Base-by-base conservation (phyloP, 129 eudicot species). In the Flaveria robusta region DNA sequence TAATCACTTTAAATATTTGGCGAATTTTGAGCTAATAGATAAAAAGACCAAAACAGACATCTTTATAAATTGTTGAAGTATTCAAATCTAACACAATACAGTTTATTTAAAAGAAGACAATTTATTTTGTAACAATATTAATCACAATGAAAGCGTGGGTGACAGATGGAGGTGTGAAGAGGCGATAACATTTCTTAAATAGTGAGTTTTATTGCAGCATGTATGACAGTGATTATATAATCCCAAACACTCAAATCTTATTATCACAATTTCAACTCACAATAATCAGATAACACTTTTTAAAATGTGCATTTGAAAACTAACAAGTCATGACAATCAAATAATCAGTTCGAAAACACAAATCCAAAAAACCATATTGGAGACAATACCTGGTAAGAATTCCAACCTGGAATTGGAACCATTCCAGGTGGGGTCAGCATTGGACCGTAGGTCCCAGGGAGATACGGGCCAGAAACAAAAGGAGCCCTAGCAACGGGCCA, bases 401-500 rank as follows among this genome's bases (percentile, higher is more conserved):
- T 86, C 98, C 98, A 92, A 49, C 94, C 87, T 8, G 98, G 85
- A 75, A 81, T 70, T 6, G 98, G 88, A 74, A 90, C 88, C 80
- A 90, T 81, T 66, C 96, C 97, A 7, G 93, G 88, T 37, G 93
- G 84, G 31, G 90, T 71, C 62, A 90, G 77, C 74, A 92, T 45
- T 3, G 96, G 87, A 64, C 96, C 89, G 56, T 92, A 92, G 63
- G 88, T 80, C 63, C 96, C 96, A 41, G 88, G 92, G 16, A 89
- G 79, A 84, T 92, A 92, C 10, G 93, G 79, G 68, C 96, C 94
- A 24, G 91, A 88, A 59, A 92, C 58, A 76, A 90, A 71, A 59
- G 96, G 51, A 37, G 94, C 89, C 75, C 96, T 81, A 59, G 86
- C 88, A 79, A 86, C 94, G 4, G 93, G 90, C 98, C 98, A 92